Conservation (phyloP, 768 basidiomycete genomes). For the Neoboletus magnificus region DNA sequence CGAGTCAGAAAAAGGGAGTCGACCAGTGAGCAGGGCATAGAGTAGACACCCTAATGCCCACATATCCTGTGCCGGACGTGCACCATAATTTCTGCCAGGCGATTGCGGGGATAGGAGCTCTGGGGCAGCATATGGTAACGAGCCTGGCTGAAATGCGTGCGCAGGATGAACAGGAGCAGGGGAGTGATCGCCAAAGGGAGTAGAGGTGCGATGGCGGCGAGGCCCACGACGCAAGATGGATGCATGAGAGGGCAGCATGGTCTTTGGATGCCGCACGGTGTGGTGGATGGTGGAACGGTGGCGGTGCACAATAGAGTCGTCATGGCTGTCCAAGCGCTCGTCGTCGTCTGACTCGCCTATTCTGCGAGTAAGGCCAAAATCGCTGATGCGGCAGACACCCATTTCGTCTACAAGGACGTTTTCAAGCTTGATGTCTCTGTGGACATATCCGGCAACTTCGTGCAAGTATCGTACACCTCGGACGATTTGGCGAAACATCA, state of each 20-base stretch:
- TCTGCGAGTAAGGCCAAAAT: slow-evolving; percentile 78
- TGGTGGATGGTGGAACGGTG: slow-evolving; percentile 29
- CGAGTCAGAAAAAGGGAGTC: slow-evolving; percentile 83
- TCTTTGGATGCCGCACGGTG: slow-evolving; percentile 25
- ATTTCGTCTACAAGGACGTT: slow-evolving; percentile 91
- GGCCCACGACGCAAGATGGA: slow-evolving; percentile 31
- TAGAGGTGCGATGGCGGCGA: slow-evolving; percentile 50
- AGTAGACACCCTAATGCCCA: slow-evolving; percentile 95
- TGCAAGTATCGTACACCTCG: slow-evolving; percentile 82
- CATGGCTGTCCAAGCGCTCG: slow-evolving; percentile 18
- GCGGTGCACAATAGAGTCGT: slow-evolving; percentile 12
- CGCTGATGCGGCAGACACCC: slow-evolving; percentile 80
- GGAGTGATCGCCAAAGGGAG: slow-evolving; percentile 36
- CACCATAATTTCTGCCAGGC: slow-evolving; percentile 31
- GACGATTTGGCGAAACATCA: slow-evolving; percentile 85
- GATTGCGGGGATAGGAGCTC: slow-evolving; percentile 72
- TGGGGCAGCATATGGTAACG: slow-evolving; percentile 87
- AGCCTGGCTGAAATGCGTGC: slow-evolving; percentile 66
- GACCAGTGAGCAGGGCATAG: slow-evolving; percentile 78
- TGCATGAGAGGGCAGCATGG: slow-evolving; percentile 12
- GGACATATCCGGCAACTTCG: slow-evolving; percentile 70
- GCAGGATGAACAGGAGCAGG: slow-evolving; percentile 31
- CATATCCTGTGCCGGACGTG: slow-evolving; percentile 80
- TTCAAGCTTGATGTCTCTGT: slow-evolving; percentile 96
- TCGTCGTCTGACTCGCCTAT: slow-evolving; percentile 52